Base-by-base conservation (phyloP, 2,329 filamentous ascomycete genomes). In the Microdochium nivale region DNA sequence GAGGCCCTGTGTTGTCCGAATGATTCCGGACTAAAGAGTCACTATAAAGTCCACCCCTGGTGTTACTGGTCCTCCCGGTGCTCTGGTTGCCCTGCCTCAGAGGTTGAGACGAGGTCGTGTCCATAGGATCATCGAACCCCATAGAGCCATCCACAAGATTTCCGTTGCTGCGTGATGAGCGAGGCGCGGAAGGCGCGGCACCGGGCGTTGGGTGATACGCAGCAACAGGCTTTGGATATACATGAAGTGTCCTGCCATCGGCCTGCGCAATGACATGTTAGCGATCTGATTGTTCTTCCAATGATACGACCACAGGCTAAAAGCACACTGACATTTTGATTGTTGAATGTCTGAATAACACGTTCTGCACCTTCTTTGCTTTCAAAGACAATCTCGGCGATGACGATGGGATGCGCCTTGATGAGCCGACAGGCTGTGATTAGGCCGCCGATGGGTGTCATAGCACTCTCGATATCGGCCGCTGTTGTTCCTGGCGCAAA, bases 401-500 rank as follows among this genome's bases (percentile, higher is more conserved):
- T 84, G 49, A 94, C 81, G 3, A 86, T 84, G 0, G 89, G 88
- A 25, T 72, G 71, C 3, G 83, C 76, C 63, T 85, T 83, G 52
- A 90, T 68, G 37, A 94, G 70, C 33, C 75, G 78, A 70, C 88
- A 92, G 60, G 78, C 81, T 24, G 78, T 63, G 60, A 90, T 77
- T 54, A 84, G 75, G 27, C 86, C 87, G 37, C 86, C 87, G n/a
- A 88, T 72, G 0, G 83, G 82, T n/a, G 77, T 79, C 81, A 94
- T 84, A 52, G 88, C 88, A 59, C 84, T 87, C 72, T 90, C 87
- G 54, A 94, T 89, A 62, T 94, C 88, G 27, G 86, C 87, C 1
- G 85, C 86, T 7, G 88, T 90, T 1, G 88, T 94, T 35, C 88
- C 88, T 2, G 81, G 81, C 13, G 88, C 88, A 64, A 94, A 90